Conservation (phyloP, 2,329 filamentous ascomycete genomes). For the Iodosphaeria phyllophila region DNA sequence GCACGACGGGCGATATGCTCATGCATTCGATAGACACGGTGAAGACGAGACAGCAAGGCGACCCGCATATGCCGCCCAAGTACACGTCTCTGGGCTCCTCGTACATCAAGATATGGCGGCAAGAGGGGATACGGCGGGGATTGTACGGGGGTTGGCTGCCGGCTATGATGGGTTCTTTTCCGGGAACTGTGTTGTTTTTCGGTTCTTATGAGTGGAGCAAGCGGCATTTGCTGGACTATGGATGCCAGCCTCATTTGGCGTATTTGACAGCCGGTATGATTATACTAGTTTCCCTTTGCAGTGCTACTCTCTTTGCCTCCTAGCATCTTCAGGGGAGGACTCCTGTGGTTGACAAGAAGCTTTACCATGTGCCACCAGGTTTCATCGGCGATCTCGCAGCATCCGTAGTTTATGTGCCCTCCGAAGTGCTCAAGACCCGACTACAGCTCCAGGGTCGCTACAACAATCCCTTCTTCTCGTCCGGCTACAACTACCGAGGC, state of each 20-base stretch:
- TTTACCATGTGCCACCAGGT: too few relatives aligned
- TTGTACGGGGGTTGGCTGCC: slow-evolving; percentile 89
- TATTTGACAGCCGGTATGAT: slow-evolving; percentile 65
- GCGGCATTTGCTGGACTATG: slow-evolving; percentile 66
- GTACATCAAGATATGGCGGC: slow-evolving; percentile 81
- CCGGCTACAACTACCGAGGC: slow-evolving; percentile 87
- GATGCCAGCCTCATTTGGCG: slow-evolving; percentile 63
- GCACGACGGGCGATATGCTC: slow-evolving; percentile 84
- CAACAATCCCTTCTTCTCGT: slow-evolving; percentile 86
- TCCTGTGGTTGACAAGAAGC: slow-evolving; percentile 4
- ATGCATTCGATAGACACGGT: slow-evolving; percentile 99
- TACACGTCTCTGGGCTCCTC: slow-evolving; percentile 82
- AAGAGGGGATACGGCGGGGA: slow-evolving; percentile 73
- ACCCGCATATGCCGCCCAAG: slow-evolving; percentile 79
- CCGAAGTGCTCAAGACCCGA: slow-evolving; percentile 94
- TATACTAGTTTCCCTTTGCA: too few relatives aligned
- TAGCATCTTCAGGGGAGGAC: slow-evolving; percentile 2
- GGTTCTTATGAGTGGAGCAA: slow-evolving; percentile 95
- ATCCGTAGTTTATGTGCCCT: slow-evolving; percentile 86
- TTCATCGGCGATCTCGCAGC: slow-evolving; percentile 85
- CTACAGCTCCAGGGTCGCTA: slow-evolving; percentile 85
- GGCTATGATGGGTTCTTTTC: slow-evolving; percentile 80
- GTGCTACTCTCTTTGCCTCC: too few relatives aligned
- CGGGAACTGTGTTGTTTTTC: slow-evolving; percentile 88
- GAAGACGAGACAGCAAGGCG: slow-evolving; percentile 93